phyloP scores from a whole-genome alignment of 2,329 filamentous ascomycete species.

The Aureobasidium sp. region DNA sequence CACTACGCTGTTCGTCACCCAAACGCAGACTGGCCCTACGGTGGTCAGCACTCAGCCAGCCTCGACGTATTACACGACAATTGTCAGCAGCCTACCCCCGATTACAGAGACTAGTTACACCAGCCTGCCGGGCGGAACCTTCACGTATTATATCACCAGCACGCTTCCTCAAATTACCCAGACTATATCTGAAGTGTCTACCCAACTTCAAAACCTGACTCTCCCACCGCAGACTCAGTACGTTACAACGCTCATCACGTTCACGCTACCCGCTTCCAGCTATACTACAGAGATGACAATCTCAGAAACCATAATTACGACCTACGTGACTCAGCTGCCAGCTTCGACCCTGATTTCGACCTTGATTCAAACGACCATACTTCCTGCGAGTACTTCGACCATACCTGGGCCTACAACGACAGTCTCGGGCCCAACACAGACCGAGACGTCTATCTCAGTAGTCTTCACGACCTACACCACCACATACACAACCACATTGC shows the following conservation, averaged over 20 bases:
- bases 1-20: not conserved
- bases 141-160: not conserved
- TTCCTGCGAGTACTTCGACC: not conserved
- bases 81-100: not conserved
- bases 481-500: not conserved
- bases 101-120: not conserved
- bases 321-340: not conserved
- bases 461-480: not conserved
- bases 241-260: not conserved
- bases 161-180: not conserved
- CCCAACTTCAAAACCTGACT: not conserved
- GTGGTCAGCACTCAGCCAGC: not conserved
- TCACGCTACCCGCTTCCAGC: not conserved
- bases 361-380: not conserved
- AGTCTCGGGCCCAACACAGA: not conserved
- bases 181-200: not conserved
- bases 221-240: not conserved
- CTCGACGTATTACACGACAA: constrained; percentile 3
- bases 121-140: not conserved
- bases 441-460: not conserved
- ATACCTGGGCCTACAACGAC: not conserved
- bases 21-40: not conserved
- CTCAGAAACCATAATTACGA: not conserved
- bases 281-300: not conserved
- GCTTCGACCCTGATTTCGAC: not conserved